Percentiles rank a stretch among this genome's conserved stretches.
phyloP scores from a whole-genome alignment of 1,139 yeast species.

The Geotrichum reessii region DNA sequence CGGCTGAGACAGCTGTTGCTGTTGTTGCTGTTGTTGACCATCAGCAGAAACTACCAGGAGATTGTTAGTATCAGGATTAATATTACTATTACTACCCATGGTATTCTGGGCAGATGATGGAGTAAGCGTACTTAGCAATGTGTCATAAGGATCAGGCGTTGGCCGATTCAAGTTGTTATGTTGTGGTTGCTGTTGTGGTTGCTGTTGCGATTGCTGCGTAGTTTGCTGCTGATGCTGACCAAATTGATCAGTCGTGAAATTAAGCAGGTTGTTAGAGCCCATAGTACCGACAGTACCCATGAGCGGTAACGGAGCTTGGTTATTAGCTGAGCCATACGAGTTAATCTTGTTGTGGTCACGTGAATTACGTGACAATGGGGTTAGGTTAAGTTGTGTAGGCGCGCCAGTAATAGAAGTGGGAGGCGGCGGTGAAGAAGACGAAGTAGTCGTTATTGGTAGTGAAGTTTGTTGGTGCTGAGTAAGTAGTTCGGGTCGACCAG shows the following conservation, averaged over 20 bases:
- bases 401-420: not conserved
- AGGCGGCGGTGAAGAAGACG: not conserved
- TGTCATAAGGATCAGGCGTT: slow-evolving; percentile 15
- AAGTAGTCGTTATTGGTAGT: not conserved
- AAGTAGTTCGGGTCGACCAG: not conserved
- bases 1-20: not conserved
- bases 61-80: not conserved
- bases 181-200: slow-evolving; percentile 3
- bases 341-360: not conserved
- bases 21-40: not conserved
- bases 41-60: not conserved
- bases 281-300: not conserved
- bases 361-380: not conserved
- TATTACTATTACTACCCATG: not conserved
- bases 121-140: slow-evolving; percentile 7
- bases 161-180: slow-evolving; percentile 6
- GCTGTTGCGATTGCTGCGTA: not conserved
- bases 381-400: not conserved
- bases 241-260: not conserved
- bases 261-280: not conserved
- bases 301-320: not conserved
- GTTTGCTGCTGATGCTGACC: not conserved
- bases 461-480: not conserved
- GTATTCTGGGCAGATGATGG: not conserved
- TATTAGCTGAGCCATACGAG: slow-evolving; percentile 5